Conservation (phyloP, 2,329 filamentous ascomycete genomes). For the Aspergillus sp. region DNA sequence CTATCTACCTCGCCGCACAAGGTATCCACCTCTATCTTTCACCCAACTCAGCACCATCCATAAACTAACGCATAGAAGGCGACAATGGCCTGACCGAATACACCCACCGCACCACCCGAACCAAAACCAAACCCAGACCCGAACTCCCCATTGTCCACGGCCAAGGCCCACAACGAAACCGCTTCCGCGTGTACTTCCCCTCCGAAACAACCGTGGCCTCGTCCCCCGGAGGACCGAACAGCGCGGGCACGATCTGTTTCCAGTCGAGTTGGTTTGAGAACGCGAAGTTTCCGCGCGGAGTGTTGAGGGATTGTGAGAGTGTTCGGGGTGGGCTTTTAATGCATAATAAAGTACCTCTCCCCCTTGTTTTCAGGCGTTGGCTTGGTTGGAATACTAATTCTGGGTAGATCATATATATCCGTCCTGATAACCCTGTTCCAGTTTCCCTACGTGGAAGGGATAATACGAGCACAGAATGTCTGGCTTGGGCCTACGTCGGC, state of each 20-base stretch:
- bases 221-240: conserved; percentile 56
- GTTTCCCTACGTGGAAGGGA: not conserved
- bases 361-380: not conserved
- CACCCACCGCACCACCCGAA: conserved; percentile 27
- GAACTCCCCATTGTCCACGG: not conserved
- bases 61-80: conserved; percentile 24
- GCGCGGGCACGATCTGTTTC: conserved; percentile 76
- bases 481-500: conserved; percentile 76
- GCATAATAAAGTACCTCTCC: conserved; percentile 68
- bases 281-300: conserved; percentile 59
- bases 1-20: conserved; percentile 51
- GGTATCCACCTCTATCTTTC: conserved; percentile 29
- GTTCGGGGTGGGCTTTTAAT: conserved; percentile 64
- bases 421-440: conserved; percentile 19
- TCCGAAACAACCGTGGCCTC: conserved; percentile 58
- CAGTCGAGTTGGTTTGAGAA: conserved; percentile 63
- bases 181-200: conserved; percentile 73
- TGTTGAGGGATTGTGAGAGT: conserved; percentile 70
- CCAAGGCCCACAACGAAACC: conserved; percentile 17
- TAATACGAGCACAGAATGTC: conserved; percentile 19
- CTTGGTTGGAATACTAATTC: not conserved
- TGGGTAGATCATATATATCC: conserved; percentile 26
- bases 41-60: not conserved
- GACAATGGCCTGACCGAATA: conserved; percentile 41
- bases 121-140: conserved; percentile 19